Conservation (phyloP, 176 grass and related monocot species). For the Oryza meridionalis region DNA sequence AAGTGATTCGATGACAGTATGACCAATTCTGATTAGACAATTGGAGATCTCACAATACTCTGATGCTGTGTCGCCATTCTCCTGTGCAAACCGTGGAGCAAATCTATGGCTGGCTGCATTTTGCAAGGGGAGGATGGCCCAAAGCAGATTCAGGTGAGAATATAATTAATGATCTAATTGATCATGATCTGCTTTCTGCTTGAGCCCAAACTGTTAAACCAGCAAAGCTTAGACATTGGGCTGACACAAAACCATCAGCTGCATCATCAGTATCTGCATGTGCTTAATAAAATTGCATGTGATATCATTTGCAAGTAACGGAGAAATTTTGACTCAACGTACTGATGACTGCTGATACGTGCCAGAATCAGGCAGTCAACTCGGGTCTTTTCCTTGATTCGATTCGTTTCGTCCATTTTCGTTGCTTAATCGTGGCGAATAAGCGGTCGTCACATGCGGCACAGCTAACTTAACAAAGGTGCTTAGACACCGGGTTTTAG, state of each 20-base stretch:
- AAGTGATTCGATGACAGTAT: background rate
- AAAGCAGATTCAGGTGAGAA: conserved; percentile 7
- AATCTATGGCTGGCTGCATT: background rate
- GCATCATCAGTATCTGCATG: background rate
- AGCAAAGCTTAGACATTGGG: background rate
- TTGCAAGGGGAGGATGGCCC: background rate
- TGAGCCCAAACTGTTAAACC: background rate
- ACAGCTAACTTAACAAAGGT: background rate
- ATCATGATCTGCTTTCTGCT: background rate
- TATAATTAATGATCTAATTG: background rate
- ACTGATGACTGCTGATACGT: background rate
- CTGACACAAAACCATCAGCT: background rate
- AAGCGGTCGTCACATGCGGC: background rate
- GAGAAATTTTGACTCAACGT: background rate
- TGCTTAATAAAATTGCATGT: background rate
- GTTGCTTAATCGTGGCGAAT: background rate
- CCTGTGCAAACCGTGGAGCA: background rate
- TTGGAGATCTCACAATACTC: background rate
- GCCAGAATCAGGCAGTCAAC: conserved; percentile 1
- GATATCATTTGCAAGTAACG: background rate
- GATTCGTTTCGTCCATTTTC: background rate
- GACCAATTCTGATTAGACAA: background rate
- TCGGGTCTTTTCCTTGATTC: background rate
- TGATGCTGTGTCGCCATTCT: background rate
- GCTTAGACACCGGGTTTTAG: conserved; percentile 18